A percentile compares a stretch with the other conserved stretches of the same genome.
These are phyloP conservation scores for Tetraselmis striata DNA, from an alignment of 139 green algal genomes.

Conservation along the genomic window DNA sequence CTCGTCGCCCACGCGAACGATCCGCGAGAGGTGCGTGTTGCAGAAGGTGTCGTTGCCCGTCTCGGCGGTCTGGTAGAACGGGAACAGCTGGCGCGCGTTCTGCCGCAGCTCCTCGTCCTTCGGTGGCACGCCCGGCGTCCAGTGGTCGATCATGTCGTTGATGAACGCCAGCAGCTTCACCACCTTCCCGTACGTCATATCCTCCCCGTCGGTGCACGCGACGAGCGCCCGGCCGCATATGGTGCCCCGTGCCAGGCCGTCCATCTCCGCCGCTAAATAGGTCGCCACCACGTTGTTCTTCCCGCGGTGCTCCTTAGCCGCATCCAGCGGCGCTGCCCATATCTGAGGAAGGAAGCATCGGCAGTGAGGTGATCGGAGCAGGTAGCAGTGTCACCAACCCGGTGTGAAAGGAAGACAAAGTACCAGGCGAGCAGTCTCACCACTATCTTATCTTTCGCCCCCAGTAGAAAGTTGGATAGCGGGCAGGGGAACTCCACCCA, in stretches of 20 bases:
- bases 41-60: not conserved
- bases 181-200: not conserved
- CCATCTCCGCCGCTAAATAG: not conserved
- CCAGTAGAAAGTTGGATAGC: not conserved
- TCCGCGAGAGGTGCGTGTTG: too few species aligned
- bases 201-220: not conserved
- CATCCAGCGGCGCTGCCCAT: not conserved
- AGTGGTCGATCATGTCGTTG: not conserved
- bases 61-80: not conserved
- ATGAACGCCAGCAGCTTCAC: not conserved
- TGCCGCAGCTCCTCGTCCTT: not conserved
- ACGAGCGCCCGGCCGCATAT: not conserved
- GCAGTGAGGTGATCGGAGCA: too few species aligned
- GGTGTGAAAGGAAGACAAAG: not conserved
- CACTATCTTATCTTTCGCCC: not conserved
- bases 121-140: too few species aligned
- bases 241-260: not conserved
- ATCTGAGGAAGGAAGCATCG: not conserved
- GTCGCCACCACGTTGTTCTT: not conserved
- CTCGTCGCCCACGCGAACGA: not conserved
- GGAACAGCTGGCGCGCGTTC: not conserved
- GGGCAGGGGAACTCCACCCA: not conserved
- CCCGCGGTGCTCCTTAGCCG: not conserved
- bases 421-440: not conserved
- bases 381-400: too few species aligned